These are phyloP conservation scores for Macrophomina tecta DNA, from an alignment of 2,329 filamentous ascomycete genomes.

Conservation along the genomic window DNA sequence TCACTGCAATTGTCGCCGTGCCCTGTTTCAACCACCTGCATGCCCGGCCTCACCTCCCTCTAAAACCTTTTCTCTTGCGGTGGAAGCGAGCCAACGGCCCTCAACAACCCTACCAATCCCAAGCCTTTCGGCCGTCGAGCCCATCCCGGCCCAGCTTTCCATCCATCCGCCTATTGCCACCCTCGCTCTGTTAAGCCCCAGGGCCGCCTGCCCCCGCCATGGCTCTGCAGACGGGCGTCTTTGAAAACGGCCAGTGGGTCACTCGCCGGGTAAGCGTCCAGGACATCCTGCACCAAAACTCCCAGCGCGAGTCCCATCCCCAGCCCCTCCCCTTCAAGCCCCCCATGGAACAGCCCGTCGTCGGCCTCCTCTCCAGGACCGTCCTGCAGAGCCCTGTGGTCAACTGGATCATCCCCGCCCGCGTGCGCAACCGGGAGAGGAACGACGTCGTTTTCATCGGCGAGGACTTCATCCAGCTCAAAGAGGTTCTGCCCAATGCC, in stretches of 20 bases:
- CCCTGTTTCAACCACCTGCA: conserved; percentile 12
- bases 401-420: conserved; percentile 79
- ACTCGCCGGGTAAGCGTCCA: conserved; percentile 48
- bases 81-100: neutral
- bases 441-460: conserved; percentile 90
- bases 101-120: neutral
- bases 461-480: conserved; percentile 80
- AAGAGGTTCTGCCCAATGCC: conserved; percentile 72
- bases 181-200: neutral
- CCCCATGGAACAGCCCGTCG: conserved; percentile 52
- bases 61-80: neutral
- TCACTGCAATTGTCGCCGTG: conserved; percentile 25
- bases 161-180: conserved; percentile 4
- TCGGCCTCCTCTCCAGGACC: conserved; percentile 80
- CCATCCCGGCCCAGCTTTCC: neutral
- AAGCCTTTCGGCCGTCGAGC: neutral
- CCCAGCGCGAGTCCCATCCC: conserved; percentile 34
- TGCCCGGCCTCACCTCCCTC: conserved; percentile 8
- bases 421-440: conserved; percentile 69
- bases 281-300: conserved; percentile 43
- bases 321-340: conserved; percentile 36
- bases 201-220: conserved; percentile 23
- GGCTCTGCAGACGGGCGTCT: conserved; percentile 32
- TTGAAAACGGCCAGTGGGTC: conserved; percentile 44
- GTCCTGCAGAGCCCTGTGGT: conserved; percentile 76